Conservation (phyloP, 2,329 filamentous ascomycete genomes). For the Clarireedia hainanense region DNA sequence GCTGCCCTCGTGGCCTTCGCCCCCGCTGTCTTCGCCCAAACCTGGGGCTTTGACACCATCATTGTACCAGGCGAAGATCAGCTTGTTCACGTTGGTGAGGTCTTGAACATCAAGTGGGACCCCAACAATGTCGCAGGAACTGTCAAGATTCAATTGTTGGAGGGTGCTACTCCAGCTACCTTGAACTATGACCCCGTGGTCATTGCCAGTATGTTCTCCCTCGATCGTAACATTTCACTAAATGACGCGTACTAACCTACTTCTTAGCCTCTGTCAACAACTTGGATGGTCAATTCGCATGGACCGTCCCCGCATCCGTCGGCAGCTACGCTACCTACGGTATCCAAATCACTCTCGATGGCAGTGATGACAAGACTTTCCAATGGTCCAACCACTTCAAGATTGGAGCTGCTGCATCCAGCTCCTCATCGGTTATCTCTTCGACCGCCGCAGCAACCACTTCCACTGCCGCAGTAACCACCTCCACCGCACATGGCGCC, state of each 20-base stretch:
- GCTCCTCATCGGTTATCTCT: not conserved
- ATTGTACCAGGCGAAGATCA: conserved; percentile 38
- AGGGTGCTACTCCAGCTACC: conserved; percentile 41
- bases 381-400: conserved; percentile 57
- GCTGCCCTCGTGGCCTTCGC: conserved; percentile 22
- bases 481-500: not conserved
- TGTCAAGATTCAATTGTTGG: conserved; percentile 47
- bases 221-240: not conserved
- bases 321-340: conserved; percentile 46
- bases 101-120: conserved; percentile 44
- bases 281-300: conserved; percentile 38
- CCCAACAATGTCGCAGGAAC: conserved; percentile 34
- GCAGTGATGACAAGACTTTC: conserved; percentile 38
- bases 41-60: conserved; percentile 48
- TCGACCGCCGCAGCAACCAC: not conserved
- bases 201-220: conserved; percentile 44
- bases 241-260: conserved; percentile 11
- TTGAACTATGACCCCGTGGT: conserved; percentile 31
- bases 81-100: conserved; percentile 40
- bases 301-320: conserved; percentile 41
- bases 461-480: not conserved
- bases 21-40: conserved; percentile 40
- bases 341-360: conserved; percentile 45
- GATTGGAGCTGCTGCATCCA: conserved; percentile 13
- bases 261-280: conserved; percentile 40